phyloP scores from a whole-genome alignment of 2,329 filamentous ascomycete genomes.

The Xylariaceae sp. region DNA sequence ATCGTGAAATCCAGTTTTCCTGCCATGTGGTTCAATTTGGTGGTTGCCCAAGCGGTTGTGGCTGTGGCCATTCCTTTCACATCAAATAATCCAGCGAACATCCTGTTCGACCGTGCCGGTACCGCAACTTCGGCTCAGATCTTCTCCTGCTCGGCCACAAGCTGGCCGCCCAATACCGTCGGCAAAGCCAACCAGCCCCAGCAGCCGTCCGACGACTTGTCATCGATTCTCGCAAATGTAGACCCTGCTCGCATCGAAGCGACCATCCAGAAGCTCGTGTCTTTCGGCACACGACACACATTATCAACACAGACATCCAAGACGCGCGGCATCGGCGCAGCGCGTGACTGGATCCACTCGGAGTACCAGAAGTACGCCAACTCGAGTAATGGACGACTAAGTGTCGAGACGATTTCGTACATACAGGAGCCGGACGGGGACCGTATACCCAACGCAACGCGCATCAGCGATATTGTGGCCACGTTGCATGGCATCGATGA shows the following conservation, averaged over 20 bases:
- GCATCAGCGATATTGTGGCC: constrained; percentile 51
- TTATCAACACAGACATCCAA: constrained; percentile 49
- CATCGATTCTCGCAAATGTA: constrained; percentile 32
- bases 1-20: neutral
- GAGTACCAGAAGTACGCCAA: constrained; percentile 48
- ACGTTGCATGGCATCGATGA: constrained; percentile 46
- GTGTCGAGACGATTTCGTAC: constrained; percentile 48
- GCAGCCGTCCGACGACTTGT: constrained; percentile 25
- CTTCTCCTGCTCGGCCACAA: constrained; percentile 28
- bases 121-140: constrained; percentile 5
- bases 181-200: constrained; percentile 30
- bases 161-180: constrained; percentile 31
- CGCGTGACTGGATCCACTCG: constrained; percentile 51
- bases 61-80: constrained; percentile 19
- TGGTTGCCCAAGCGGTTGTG: constrained; percentile 17
- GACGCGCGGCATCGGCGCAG: constrained; percentile 51
- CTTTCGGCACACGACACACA: constrained; percentile 55
- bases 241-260: constrained; percentile 43
- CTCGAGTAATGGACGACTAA: constrained; percentile 47
- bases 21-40: constrained; percentile 17
- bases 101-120: constrained; percentile 10
- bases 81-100: constrained; percentile 23
- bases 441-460: constrained; percentile 47
- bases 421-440: constrained; percentile 41
- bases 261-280: constrained; percentile 50